Base-by-base conservation (phyloP, 306 rosid genomes). In the Ammopiptanthus mongolicus region DNA sequence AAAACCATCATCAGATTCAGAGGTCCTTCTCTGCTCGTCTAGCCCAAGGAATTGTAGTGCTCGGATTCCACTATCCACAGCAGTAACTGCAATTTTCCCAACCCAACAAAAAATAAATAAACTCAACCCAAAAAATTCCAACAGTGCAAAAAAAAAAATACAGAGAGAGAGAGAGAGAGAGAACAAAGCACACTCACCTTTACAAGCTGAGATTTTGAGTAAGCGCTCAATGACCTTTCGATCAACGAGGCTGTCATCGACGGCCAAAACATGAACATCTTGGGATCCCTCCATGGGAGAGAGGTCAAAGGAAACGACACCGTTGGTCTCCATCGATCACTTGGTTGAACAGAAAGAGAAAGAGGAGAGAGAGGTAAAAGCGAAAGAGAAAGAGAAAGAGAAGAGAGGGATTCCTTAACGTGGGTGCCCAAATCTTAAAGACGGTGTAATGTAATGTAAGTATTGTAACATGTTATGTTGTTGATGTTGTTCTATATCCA, bases 211-310 rank as follows among this genome's bases (percentile, higher is more conserved):
- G 37, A 86, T 88, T 72, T 82, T 87, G 59, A 95, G 99, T 79
- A 95, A 84, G 8, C 85, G 91, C 66, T 95, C 98, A 52, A 95
- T 95, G 81, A 90, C 91, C 47, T 87, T 95, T 8, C 99, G 93
- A 74, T 95, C 99, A 18, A 95, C 83, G 28, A 95, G 84, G 76
- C 98, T 95, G 53, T 95, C 99, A 69, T 95, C 99, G 47, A 95
- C 99, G 51, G 99, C 99, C 59, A 95, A 89, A 6, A 95, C 99
- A 69, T 95, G 99, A 33, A 88, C 92, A 13, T 90, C 90, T 7
- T 88, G 84, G 4, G 91, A 81, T 25, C 66, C 83, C 11, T 71
- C 48, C 58, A 10, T 11, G 14, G 79, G 71, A 36, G 66, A 61
- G 12, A 71, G 68, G 64, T 73, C 84, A 14, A 76, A 57, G 8